phyloP scores from a whole-genome alignment of 768 basidiomycete species.

The Amanita fuliginea region DNA sequence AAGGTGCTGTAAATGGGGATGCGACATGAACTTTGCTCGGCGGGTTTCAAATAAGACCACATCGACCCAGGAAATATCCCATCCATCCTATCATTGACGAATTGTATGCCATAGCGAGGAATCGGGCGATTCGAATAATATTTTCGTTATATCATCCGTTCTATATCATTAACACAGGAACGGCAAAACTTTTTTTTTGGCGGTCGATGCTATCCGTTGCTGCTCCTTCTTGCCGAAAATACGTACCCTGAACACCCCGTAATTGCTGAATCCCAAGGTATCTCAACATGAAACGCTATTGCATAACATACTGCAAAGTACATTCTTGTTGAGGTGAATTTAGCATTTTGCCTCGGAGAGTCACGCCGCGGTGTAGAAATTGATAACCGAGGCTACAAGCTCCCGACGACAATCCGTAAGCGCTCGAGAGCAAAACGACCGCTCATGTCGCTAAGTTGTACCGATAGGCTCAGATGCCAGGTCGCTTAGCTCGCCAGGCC shows the following conservation, averaged over 20 bases:
- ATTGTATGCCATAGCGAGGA: background rate
- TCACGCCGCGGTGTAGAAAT: background rate
- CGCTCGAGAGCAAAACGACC: background rate
- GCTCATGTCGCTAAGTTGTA: background rate
- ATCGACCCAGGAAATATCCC: background rate
- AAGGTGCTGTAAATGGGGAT: constrained; percentile 9
- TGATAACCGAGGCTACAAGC: background rate
- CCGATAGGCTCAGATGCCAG: too few relatives aligned
- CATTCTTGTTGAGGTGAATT: background rate
- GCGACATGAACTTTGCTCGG: background rate
- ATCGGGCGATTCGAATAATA: too few relatives aligned
- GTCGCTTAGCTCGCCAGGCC: too few relatives aligned
- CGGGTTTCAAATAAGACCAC: background rate
- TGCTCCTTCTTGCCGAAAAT: background rate
- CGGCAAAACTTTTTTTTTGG: too few relatives aligned
- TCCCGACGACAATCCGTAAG: background rate
- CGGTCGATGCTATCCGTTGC: too few relatives aligned
- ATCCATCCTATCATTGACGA: background rate
- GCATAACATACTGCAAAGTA: background rate
- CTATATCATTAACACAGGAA: too few relatives aligned
- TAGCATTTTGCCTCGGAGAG: background rate
- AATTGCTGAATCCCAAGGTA: background rate
- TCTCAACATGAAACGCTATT: background rate
- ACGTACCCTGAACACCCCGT: background rate
- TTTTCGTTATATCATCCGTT: too few relatives aligned